Conservation (phyloP, 2,329 filamentous ascomycete species). For the Cryphonectria radicalis region DNA sequence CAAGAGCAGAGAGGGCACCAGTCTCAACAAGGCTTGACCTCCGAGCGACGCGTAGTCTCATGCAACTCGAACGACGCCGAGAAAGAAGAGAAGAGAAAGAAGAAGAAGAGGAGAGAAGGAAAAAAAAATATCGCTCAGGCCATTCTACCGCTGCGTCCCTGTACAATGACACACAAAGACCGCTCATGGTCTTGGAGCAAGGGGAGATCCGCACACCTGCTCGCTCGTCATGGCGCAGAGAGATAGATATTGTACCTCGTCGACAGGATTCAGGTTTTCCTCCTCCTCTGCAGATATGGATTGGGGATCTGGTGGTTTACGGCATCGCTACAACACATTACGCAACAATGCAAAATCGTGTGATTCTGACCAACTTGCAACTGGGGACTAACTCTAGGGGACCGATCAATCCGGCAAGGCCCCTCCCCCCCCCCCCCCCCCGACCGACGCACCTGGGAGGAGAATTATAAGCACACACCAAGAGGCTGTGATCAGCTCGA, state of each 20-base stretch:
- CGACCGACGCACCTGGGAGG: neutral
- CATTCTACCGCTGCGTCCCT: neutral
- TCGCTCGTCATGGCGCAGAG: neutral
- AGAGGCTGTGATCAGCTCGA: neutral
- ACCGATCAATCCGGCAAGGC: neutral
- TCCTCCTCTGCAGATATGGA: neutral
- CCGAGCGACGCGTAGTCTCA: constrained; percentile 8
- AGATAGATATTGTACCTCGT: neutral
- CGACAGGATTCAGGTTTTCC: neutral
- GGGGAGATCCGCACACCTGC: neutral
- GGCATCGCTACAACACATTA: neutral
- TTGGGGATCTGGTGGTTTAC: neutral
- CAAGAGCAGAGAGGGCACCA: neutral
- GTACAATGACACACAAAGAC: neutral
- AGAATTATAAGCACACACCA: neutral
- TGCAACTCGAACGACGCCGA: neutral
- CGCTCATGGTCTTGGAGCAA: neutral
- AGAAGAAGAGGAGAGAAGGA: too few species aligned
- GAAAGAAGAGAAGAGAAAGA: too few species aligned
- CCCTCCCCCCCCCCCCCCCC: too few species aligned
- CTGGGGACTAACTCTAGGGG: neutral
- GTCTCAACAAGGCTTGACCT: neutral
- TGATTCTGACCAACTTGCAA: neutral
- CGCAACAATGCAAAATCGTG: neutral
- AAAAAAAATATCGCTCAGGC: neutral